phyloP scores from a whole-genome alignment of 208 protist genomes.

The Wallacemonas collosoma region DNA sequence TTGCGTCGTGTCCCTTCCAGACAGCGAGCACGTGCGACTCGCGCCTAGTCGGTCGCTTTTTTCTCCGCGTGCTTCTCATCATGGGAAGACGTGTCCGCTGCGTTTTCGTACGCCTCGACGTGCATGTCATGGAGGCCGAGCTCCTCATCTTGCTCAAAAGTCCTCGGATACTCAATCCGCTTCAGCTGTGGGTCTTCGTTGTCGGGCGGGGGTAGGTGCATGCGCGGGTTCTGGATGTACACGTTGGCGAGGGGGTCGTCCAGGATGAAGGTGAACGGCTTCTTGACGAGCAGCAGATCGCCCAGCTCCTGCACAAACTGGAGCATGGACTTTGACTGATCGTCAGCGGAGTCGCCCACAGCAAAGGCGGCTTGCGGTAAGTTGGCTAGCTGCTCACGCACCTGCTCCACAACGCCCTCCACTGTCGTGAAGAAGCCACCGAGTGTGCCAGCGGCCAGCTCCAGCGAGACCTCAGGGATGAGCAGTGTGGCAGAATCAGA shows the following conservation, averaged over 20 bases:
- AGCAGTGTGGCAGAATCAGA: conserved; percentile 87
- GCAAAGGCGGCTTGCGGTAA: conserved; percentile 82
- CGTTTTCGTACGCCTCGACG: conserved; percentile 11
- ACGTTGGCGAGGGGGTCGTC: conserved; percentile 93
- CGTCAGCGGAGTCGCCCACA: conserved; percentile 68
- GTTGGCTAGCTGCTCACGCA: conserved; percentile 85
- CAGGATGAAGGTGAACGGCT: conserved; percentile 91
- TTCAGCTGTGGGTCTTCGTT: conserved; percentile 84
- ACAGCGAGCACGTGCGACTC: too few species aligned
- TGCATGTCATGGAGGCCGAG: conserved; percentile 89
- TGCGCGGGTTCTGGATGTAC: conserved; percentile 94
- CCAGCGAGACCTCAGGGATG: conserved; percentile 90
- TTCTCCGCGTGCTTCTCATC: too few species aligned
- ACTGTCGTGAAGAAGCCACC: conserved; percentile 95
- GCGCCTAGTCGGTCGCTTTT: too few species aligned
- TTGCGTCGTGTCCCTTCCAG: too few species aligned
- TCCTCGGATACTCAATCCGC: conserved; percentile 82
- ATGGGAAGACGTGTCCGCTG: not conserved
- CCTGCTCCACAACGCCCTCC: conserved; percentile 89
- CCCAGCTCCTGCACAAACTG: conserved; percentile 85
- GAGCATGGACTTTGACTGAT: conserved; percentile 66
- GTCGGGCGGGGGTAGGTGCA: conserved; percentile 81
- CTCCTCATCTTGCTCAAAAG: conserved; percentile 93
- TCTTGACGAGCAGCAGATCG: conserved; percentile 59
- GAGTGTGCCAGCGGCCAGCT: conserved; percentile 88